A percentile compares a stretch with the other conserved stretches of the same genome.
These are phyloP conservation scores for Neofusicoccum sp. DNA, from an alignment of 2,329 filamentous ascomycete genomes.

Conservation along the genomic window DNA sequence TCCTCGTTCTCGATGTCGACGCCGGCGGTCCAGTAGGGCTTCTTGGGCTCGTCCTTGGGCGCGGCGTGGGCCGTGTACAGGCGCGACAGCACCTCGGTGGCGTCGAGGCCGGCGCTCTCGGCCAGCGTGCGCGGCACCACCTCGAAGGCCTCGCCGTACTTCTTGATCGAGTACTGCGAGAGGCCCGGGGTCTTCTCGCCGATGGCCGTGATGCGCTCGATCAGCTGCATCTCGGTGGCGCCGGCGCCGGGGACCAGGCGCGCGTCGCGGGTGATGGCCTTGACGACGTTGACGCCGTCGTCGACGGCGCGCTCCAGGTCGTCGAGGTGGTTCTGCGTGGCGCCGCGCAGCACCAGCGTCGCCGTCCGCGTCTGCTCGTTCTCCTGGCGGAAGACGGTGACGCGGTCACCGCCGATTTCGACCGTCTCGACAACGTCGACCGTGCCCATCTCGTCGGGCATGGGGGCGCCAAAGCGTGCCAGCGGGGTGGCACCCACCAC, in stretches of 20 bases:
- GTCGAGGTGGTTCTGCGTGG: conserved; percentile 97
- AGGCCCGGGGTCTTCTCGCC: conserved; percentile 92
- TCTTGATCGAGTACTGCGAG: conserved; percentile 94
- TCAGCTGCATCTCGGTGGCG: conserved; percentile 90
- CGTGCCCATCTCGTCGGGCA: conserved; percentile 99
- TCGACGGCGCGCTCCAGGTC: conserved; percentile 97
- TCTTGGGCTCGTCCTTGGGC: conserved; percentile 64
- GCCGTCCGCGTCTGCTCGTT: conserved; percentile 89
- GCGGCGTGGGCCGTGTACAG: conserved; percentile 87
- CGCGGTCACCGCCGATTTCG: conserved; percentile 96
- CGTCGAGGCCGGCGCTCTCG: conserved; percentile 92
- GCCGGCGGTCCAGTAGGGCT: conserved; percentile 75
- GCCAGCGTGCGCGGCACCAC: conserved; percentile 92
- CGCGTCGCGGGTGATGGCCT: conserved; percentile 93
- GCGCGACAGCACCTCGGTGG: conserved; percentile 91
- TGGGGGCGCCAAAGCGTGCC: conserved; percentile 90
- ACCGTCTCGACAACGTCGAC: conserved; percentile 95
- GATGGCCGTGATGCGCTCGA: conserved; percentile 86
- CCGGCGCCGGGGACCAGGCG: conserved; percentile 91
- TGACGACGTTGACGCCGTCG: conserved; percentile 97
- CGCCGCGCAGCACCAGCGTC: conserved; percentile 90
- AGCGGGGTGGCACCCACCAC: conserved; percentile 97
- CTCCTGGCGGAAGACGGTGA: conserved; percentile 98
- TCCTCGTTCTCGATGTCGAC: conserved; percentile 93
- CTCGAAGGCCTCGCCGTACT: conserved; percentile 96